These are phyloP conservation scores for Penicillium goetzii DNA, from an alignment of 495 filamentous ascomycete genomes.

Conservation along the genomic window DNA sequence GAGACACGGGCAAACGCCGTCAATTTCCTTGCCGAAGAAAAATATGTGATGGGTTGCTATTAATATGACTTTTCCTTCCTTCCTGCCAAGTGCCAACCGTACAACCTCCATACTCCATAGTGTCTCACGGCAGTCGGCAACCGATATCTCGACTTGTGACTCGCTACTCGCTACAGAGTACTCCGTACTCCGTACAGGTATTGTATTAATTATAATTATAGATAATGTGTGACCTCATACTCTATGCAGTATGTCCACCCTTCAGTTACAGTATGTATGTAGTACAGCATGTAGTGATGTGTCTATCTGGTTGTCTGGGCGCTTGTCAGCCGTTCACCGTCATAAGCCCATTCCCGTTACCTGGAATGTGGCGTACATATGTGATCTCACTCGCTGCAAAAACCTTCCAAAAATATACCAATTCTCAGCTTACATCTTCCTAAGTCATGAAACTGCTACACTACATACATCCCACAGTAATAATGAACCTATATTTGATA, in stretches of 20 bases:
- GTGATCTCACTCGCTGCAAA: conserved; percentile 11
- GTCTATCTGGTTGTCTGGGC: background rate
- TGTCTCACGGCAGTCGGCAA: background rate
- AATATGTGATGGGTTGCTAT: background rate
- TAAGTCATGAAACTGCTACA: background rate
- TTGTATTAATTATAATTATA: background rate
- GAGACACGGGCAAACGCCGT: conserved; percentile 26
- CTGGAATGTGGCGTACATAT: conserved; percentile 4
- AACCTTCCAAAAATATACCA: conserved; percentile 4
- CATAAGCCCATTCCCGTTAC: background rate
- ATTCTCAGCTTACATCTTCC: background rate
- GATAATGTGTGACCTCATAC: background rate
- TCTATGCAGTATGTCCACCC: background rate
- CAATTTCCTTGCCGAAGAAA: background rate
- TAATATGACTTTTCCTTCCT: background rate
- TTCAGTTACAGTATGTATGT: background rate
- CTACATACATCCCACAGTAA: too few relatives aligned
- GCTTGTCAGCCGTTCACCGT: background rate
- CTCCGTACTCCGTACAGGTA: too few relatives aligned
- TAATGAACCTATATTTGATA: too few relatives aligned
- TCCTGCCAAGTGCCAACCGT: background rate
- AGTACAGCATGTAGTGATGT: background rate
- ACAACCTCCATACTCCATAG: background rate
- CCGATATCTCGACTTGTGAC: background rate
- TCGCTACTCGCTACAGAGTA: background rate